A percentile compares a stretch with the other conserved stretches of the same genome.
Evolutionary conservation across 495 filamentous ascomycete species (phyloP).

Genomic region (Xanthoparmelia taractica): DNA sequence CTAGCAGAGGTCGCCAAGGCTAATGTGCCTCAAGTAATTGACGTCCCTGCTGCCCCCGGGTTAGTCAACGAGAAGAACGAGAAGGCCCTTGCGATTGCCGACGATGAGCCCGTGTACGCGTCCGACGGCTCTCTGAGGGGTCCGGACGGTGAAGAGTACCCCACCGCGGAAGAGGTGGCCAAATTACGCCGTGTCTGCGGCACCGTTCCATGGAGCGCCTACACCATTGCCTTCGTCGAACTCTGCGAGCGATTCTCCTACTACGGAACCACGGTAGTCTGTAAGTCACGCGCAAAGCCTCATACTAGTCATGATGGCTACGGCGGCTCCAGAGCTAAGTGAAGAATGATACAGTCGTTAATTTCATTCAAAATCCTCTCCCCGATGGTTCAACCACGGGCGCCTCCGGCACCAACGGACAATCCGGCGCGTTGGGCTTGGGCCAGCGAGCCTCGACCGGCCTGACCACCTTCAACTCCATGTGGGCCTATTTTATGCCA

Average conservation of each 20-base stretch:
- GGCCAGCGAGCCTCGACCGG: slow-evolving; percentile 25
- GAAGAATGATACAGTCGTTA: slow-evolving; percentile 28
- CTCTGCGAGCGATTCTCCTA: slow-evolving; percentile 61
- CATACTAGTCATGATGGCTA: neutral
- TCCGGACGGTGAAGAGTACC: slow-evolving; percentile 13
- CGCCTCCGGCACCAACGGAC: slow-evolving; percentile 26
- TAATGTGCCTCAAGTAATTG: slow-evolving; percentile 15
- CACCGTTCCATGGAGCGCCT: slow-evolving; percentile 48
- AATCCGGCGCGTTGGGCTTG: slow-evolving; percentile 45
- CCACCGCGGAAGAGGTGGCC: slow-evolving; percentile 43
- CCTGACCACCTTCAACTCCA: slow-evolving; percentile 33
- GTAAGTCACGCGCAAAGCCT: neutral
- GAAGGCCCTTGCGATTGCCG: neutral
- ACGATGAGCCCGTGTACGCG: neutral
- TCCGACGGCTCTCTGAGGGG: neutral
- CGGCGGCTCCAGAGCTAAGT: neutral
- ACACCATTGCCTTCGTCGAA: slow-evolving; percentile 54
- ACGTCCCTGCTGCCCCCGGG: slow-evolving; percentile 15
- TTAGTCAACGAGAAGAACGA: slow-evolving; percentile 14
- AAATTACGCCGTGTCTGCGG: slow-evolving; percentile 40
- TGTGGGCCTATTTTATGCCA: slow-evolving; percentile 68
- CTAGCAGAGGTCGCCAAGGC: slow-evolving; percentile 17
- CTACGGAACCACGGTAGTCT: slow-evolving; percentile 38
- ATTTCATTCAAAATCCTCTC: slow-evolving; percentile 44
- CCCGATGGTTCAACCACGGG: slow-evolving; percentile 45